Conservation (phyloP, 2,329 filamentous ascomycete genomes). For the Clonostachys sp. region DNA sequence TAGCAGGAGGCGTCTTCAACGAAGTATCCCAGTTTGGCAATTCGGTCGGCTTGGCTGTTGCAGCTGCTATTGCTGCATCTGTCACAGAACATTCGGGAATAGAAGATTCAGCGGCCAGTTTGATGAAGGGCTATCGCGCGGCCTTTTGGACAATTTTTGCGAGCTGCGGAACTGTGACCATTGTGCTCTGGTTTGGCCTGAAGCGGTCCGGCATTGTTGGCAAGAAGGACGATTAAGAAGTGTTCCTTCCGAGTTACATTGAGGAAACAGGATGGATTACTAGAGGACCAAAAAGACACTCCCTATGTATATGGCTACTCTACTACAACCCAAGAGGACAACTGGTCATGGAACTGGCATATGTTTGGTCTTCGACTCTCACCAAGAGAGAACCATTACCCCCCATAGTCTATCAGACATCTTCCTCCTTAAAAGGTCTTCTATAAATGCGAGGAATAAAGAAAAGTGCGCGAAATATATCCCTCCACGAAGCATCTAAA, state of each 20-base stretch:
- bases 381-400: no score
- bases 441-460: no score
- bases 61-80: slow-evolving; percentile 39
- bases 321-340: not conserved
- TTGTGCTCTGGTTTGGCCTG: slow-evolving; percentile 28
- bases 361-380: not conserved
- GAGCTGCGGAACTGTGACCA: slow-evolving; percentile 18
- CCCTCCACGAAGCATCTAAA: not conserved
- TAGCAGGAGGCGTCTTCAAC: slow-evolving; percentile 58
- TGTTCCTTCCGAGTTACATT: no score
- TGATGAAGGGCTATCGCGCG: slow-evolving; percentile 46
- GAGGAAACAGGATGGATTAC: no score
- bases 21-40: slow-evolving; percentile 53
- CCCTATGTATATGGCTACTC: no score
- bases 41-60: slow-evolving; percentile 44
- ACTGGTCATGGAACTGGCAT: not conserved
- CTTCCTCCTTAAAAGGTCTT: no score
- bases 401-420: no score
- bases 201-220: slow-evolving; percentile 42
- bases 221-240: slow-evolving; percentile 29
- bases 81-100: slow-evolving; percentile 31
- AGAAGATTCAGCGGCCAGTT: slow-evolving; percentile 15
- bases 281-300: no score
- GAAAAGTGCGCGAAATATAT: no score
- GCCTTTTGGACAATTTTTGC: slow-evolving; percentile 50